phyloP scores from a whole-genome alignment of 371 early-diverging fungal species.

The Mucor saturninus region DNA sequence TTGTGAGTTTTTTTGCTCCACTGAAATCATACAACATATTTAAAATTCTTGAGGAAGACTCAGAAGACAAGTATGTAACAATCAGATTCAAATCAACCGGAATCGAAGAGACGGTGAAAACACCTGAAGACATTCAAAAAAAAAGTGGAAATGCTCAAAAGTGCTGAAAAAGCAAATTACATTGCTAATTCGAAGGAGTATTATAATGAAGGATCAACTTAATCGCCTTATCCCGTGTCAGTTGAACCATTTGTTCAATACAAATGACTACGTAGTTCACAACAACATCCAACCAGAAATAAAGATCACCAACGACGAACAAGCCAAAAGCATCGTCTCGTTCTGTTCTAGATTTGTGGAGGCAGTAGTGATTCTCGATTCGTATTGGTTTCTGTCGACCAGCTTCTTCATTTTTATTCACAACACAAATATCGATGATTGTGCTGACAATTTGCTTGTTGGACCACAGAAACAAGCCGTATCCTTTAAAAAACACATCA shows the following conservation, averaged over 20 bases:
- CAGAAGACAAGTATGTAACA: too few species aligned
- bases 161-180: constrained; percentile 10
- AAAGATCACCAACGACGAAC: constrained; percentile 7
- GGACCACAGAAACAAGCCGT: not conserved
- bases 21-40: too few species aligned
- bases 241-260: constrained; percentile 12
- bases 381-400: not conserved
- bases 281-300: constrained; percentile 8
- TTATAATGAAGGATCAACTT: constrained; percentile 6
- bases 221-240: constrained; percentile 4
- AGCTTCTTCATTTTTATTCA: not conserved
- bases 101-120: too few species aligned
- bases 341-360: not conserved
- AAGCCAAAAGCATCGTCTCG: constrained; percentile 2
- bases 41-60: too few species aligned
- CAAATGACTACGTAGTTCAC: constrained; percentile 12
- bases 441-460: constrained; percentile 6
- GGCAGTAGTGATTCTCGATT: not conserved
- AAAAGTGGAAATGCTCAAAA: constrained; percentile 11
- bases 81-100: too few species aligned
- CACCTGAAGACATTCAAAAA: constrained; percentile 8
- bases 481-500: constrained; percentile 10
- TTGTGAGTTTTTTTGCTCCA: too few species aligned
- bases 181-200: not conserved
- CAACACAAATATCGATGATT: not conserved